A percentile compares a stretch with the other conserved stretches of the same genome.
phyloP scores from a whole-genome alignment of 2,329 filamentous ascomycete genomes.

The Monosporascus cannonballus region DNA sequence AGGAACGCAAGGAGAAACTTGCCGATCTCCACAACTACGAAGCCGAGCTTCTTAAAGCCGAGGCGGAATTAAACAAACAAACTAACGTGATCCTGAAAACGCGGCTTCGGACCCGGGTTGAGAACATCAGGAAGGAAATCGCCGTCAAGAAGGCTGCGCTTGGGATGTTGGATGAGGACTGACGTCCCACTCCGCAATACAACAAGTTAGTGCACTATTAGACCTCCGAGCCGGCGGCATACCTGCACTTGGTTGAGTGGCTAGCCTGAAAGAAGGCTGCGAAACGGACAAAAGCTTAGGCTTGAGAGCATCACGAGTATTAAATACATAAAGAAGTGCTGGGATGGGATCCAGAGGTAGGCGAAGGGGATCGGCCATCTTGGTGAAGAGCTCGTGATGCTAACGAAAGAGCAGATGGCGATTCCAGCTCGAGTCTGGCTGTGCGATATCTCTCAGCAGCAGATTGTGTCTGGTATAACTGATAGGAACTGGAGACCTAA shows the following conservation, averaged over 20 bases:
- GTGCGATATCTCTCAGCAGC: not conserved
- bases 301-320: no score
- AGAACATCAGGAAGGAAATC: constrained; percentile 35
- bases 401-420: constrained; percentile 1
- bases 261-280: no score
- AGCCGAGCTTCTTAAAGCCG: constrained; percentile 38
- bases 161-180: constrained; percentile 25
- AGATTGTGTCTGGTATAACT: not conserved
- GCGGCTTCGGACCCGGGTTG: constrained; percentile 45
- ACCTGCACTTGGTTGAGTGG: no score
- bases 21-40: constrained; percentile 39
- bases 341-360: no score
- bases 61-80: constrained; percentile 37
- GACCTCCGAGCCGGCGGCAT: no score
- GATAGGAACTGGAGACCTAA: not conserved
- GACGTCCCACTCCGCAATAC: constrained; percentile 5
- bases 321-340: no score
- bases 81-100: constrained; percentile 43
- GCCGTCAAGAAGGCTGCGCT: constrained; percentile 26
- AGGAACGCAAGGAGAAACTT: constrained; percentile 51
- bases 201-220: no score
- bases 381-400: not conserved
- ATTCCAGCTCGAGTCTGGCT: not conserved
- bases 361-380: not conserved
- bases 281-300: no score